These are phyloP conservation scores for Cicer chorassanicum DNA, from an alignment of 306 rosid species.

Conservation along the genomic window DNA sequence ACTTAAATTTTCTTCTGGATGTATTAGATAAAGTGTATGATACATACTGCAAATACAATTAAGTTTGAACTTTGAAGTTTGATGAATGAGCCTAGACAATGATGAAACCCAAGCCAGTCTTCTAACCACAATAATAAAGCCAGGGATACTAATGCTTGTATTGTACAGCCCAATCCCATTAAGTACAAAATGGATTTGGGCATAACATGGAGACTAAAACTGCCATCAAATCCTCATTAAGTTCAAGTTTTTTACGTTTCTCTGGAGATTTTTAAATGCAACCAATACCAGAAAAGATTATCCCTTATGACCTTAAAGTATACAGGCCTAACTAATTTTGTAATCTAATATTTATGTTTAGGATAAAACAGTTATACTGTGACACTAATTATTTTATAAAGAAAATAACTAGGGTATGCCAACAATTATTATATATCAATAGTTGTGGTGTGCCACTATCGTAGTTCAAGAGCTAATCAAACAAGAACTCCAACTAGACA, in stretches of 20 bases:
- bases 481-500: conserved; percentile 13
- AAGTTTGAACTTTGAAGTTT: background rate
- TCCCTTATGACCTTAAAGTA: background rate
- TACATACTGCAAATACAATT: background rate
- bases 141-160: background rate
- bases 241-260: background rate
- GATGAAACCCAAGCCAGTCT: conserved; percentile 20
- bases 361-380: background rate
- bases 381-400: conserved; percentile 2
- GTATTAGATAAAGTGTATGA: background rate
- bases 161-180: background rate
- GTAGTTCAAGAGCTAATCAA: conserved; percentile 5
- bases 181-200: background rate
- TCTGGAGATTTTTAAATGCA: background rate
- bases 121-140: background rate
- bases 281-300: conserved; percentile 1
- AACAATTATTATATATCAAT: background rate
- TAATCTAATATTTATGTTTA: background rate
- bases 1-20: background rate
- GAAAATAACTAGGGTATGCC: conserved; percentile 22
- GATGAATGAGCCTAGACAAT: background rate
- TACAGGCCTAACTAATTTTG: background rate
- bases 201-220: background rate
- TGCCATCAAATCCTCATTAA: background rate
- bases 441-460: background rate